These are phyloP conservation scores for Mycena kentingensis DNA, from an alignment of 768 basidiomycete species.

Conservation along the genomic window DNA sequence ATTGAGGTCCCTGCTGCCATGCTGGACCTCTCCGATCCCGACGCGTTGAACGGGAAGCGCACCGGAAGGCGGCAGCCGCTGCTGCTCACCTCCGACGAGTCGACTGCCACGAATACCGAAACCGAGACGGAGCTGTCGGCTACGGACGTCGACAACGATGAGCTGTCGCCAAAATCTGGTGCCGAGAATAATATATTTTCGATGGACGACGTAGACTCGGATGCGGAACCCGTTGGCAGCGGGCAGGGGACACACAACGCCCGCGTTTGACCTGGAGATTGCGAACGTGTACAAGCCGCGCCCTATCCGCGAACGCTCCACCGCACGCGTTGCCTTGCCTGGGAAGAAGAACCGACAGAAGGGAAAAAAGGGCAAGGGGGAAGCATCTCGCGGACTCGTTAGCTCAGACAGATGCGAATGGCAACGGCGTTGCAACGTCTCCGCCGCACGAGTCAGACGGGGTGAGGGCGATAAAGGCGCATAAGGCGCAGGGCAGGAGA, in stretches of 20 bases:
- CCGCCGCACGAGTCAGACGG: constrained; percentile 16
- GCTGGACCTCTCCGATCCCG: constrained; percentile 40
- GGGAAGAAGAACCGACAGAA: constrained; percentile 37
- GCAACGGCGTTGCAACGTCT: neutral
- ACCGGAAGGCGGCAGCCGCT: constrained; percentile 35
- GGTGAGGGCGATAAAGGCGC: constrained; percentile 31
- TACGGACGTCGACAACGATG: constrained; percentile 44
- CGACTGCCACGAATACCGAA: constrained; percentile 27
- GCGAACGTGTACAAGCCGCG: constrained; percentile 74
- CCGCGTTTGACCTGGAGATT: constrained; percentile 66
- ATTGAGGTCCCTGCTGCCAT: constrained; percentile 71
- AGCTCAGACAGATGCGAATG: constrained; percentile 10
- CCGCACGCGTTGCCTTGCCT: constrained; percentile 30
- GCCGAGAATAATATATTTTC: constrained; percentile 41
- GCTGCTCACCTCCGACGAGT: constrained; percentile 30
- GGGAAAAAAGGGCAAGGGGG: constrained; percentile 43
- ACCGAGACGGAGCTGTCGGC: constrained; percentile 34
- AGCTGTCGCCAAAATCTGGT: constrained; percentile 25
- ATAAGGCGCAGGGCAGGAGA: constrained; percentile 43
- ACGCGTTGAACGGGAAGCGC: constrained; percentile 41
- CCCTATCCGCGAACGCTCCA: constrained; percentile 49
- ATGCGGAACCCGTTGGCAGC: constrained; percentile 28
- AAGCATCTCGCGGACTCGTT: constrained; percentile 29
- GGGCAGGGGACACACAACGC: constrained; percentile 29
- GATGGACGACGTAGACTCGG: constrained; percentile 50